phyloP scores from a whole-genome alignment of 441 rosid species.

The Croton laevigatus region DNA sequence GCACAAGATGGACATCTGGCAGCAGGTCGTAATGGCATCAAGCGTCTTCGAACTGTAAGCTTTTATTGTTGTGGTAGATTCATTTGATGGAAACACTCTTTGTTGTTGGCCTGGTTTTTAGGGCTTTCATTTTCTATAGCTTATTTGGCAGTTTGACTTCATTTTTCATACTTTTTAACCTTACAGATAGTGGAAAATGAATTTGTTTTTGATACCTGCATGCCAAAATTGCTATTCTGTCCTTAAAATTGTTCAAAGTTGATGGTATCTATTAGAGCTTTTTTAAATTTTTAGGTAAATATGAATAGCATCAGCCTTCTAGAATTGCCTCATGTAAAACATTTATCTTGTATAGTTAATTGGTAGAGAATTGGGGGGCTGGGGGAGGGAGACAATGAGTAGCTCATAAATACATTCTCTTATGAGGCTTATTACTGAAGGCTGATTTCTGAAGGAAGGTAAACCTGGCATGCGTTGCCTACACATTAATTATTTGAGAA shows the following conservation, averaged over 20 bases:
- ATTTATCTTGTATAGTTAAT: background rate
- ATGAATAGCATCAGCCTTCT: background rate
- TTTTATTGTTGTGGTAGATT: slow-evolving; percentile 7
- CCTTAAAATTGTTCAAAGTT: background rate
- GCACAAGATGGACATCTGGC: slow-evolving; percentile 88
- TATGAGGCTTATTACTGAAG: background rate
- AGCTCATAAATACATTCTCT: background rate
- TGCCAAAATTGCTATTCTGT: background rate
- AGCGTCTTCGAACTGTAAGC: slow-evolving; percentile 98
- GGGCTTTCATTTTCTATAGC: background rate
- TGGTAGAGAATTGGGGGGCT: background rate
- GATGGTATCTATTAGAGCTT: background rate
- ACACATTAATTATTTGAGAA: background rate
- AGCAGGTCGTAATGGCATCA: slow-evolving; percentile 93
- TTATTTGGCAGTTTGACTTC: background rate
- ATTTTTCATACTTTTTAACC: background rate
- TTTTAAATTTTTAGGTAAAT: background rate
- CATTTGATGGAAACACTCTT: background rate
- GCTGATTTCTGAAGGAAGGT: background rate
- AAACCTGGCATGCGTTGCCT: background rate
- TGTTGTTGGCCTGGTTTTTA: background rate
- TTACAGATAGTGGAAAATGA: background rate
- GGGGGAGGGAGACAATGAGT: background rate
- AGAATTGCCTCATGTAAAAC: background rate
- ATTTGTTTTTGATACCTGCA: background rate